Percentiles rank a stretch among this genome's conserved stretches.
phyloP scores from a whole-genome alignment of 345 rosid species.

The Sonneratia caseolaris region DNA sequence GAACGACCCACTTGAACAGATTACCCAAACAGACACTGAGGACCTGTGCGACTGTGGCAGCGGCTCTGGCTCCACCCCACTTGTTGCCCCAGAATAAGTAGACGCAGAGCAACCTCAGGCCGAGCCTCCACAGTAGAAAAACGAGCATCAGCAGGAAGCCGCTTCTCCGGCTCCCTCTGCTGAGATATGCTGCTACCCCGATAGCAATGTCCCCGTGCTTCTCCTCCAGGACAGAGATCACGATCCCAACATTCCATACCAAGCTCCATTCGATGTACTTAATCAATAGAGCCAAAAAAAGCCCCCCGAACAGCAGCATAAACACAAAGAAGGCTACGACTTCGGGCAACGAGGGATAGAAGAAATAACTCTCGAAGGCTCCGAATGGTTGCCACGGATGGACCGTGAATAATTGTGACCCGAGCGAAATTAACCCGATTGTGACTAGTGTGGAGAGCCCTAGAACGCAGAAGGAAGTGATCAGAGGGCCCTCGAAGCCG shows the following conservation, averaged over 20 bases:
- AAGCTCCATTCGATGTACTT: slow-evolving; percentile 32
- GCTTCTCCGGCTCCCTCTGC: slow-evolving; percentile 18
- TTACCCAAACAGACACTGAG: slow-evolving; percentile 13
- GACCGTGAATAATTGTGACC: background rate
- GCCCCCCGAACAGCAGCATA: background rate
- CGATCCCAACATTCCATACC: slow-evolving; percentile 25
- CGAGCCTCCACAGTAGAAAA: slow-evolving; percentile 15
- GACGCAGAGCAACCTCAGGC: slow-evolving; percentile 12
- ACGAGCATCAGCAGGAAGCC: slow-evolving; percentile 15
- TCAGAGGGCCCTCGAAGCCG: slow-evolving; percentile 26
- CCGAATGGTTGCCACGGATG: background rate
- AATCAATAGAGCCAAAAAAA: slow-evolving; percentile 2
- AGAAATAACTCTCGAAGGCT: background rate
- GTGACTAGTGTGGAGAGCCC: background rate
- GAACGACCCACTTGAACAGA: slow-evolving; percentile 19
- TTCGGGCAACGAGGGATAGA: background rate
- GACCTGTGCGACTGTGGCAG: slow-evolving; percentile 1
- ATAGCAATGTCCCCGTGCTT: slow-evolving; percentile 25
- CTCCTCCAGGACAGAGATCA: slow-evolving; percentile 26
- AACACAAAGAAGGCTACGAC: background rate
- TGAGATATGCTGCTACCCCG: slow-evolving; percentile 16
- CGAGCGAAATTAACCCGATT: background rate
- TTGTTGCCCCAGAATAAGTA: slow-evolving; percentile 12
- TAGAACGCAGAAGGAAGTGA: slow-evolving; percentile 30
- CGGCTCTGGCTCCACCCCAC: background rate